Evolutionary conservation across 2,329 filamentous ascomycete species (phyloP).

Genomic region (Exserohilum rostratum): DNA sequence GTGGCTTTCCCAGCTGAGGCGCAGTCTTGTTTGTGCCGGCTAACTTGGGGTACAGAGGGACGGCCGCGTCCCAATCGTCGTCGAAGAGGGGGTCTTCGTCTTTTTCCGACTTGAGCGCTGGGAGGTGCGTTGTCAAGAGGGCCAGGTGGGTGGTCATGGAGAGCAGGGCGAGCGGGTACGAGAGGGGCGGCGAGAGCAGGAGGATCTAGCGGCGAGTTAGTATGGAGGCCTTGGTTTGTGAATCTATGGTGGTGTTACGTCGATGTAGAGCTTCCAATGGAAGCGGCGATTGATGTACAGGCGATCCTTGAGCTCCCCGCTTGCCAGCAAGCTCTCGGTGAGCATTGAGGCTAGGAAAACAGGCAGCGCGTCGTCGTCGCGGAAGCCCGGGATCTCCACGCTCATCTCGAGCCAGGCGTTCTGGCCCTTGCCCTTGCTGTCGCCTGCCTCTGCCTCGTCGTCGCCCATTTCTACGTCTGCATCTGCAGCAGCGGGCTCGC

Average conservation of each 20-base stretch:
- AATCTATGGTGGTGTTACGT: constrained; percentile 63
- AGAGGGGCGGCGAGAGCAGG: constrained; percentile 88
- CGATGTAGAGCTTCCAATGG: constrained; percentile 96
- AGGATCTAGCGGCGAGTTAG: constrained; percentile 69
- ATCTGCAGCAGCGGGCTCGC: constrained; percentile 21
- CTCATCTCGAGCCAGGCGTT: constrained; percentile 85
- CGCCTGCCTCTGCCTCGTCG: constrained; percentile 32
- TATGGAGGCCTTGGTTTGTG: not conserved
- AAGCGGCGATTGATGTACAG: constrained; percentile 88
- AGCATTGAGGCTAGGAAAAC: constrained; percentile 89
- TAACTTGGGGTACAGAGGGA: constrained; percentile 72
- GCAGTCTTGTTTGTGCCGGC: constrained; percentile 31
- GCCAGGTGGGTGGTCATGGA: constrained; percentile 93
- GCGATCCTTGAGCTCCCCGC: constrained; percentile 68
- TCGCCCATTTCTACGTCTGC: constrained; percentile 51
- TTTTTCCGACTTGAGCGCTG: constrained; percentile 81
- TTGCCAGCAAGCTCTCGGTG: constrained; percentile 80
- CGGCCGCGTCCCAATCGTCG: constrained; percentile 91
- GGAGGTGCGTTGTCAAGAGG: constrained; percentile 83
- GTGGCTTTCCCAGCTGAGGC: constrained; percentile 63
- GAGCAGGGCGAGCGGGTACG: constrained; percentile 90
- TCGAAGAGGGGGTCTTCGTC: constrained; percentile 98
- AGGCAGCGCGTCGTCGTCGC: constrained; percentile 89
- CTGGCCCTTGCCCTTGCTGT: constrained; percentile 52
- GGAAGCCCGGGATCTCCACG: constrained; percentile 87